Percentiles rank a stretch among this genome's conserved stretches.
phyloP scores from a whole-genome alignment of 139 green algal species.

The Chlamydomonas sphaeroides region DNA sequence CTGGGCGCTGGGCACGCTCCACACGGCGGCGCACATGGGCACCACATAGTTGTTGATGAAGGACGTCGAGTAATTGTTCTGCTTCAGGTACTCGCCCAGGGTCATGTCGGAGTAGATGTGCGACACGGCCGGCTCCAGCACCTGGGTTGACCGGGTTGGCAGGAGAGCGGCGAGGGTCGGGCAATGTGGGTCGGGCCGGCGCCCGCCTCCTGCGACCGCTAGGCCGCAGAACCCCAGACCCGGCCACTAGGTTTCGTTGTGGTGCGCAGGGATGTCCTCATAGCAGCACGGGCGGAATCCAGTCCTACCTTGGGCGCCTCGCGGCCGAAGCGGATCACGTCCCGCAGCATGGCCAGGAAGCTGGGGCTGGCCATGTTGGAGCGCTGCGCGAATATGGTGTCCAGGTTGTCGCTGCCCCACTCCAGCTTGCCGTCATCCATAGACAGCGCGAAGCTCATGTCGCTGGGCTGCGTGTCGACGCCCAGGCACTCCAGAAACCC shows the following conservation, averaged over 20 bases:
- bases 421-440: slow-evolving; percentile 85
- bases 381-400: slow-evolving; percentile 87
- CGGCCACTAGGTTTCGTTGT: no score
- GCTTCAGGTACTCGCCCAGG: slow-evolving; percentile 83
- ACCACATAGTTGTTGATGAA: slow-evolving; percentile 89
- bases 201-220: no score
- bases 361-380: slow-evolving; percentile 72
- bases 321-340: slow-evolving; percentile 91
- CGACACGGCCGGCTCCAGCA: slow-evolving; percentile 53
- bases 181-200: no score
- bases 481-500: slow-evolving; percentile 89
- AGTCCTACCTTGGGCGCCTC: slow-evolving; percentile 82
- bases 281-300: no score
- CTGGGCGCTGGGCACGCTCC: slow-evolving; percentile 85
- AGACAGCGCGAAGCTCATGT: slow-evolving; percentile 96
- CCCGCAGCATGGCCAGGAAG: slow-evolving; percentile 89
- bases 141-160: no score
- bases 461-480: slow-evolving; percentile 86
- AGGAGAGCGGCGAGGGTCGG: no score
- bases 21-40: slow-evolving; percentile 98
- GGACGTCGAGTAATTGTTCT: slow-evolving; percentile 68
- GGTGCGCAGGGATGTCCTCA: no score
- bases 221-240: no score
- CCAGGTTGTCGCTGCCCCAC: slow-evolving; percentile 88
- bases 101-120: slow-evolving; percentile 68